These are phyloP conservation scores for Russula virescens DNA, from an alignment of 768 basidiomycete species.

Conservation along the genomic window DNA sequence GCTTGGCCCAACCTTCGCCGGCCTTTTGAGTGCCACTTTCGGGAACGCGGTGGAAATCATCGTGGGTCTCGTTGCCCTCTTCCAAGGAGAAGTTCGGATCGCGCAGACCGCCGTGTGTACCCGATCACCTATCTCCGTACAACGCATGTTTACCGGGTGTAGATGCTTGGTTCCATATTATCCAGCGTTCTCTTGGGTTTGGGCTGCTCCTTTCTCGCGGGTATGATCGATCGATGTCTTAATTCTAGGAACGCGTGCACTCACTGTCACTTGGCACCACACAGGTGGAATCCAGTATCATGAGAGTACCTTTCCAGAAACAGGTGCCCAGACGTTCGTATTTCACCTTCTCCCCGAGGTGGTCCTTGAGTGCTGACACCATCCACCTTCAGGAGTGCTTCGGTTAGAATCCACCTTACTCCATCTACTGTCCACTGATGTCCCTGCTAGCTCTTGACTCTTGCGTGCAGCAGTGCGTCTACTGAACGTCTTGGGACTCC, in stretches of 20 bases:
- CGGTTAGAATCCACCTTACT: slow-evolving; percentile 11
- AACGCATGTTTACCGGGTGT: slow-evolving; percentile 9
- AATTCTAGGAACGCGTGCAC: neutral
- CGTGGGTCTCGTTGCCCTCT: slow-evolving; percentile 78
- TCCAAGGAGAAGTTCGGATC: slow-evolving; percentile 69
- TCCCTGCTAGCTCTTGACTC: slow-evolving; percentile 62
- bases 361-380: neutral
- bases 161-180: slow-evolving; percentile 89
- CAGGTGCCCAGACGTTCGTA: slow-evolving; percentile 81
- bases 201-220: slow-evolving; percentile 86
- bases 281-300: slow-evolving; percentile 57
- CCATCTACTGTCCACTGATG: neutral
- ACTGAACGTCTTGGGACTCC: neutral
- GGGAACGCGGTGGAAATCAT: slow-evolving; percentile 87
- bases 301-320: slow-evolving; percentile 73
- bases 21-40: slow-evolving; percentile 79
- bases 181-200: slow-evolving; percentile 88
- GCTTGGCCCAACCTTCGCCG: slow-evolving; percentile 80
- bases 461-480: slow-evolving; percentile 74
- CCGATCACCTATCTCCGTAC: neutral
- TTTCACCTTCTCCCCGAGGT: neutral
- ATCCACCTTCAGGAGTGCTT: slow-evolving; percentile 11
- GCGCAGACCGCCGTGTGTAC: slow-evolving; percentile 78
- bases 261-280: neutral
- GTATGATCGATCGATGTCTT: slow-evolving; percentile 35